Base-by-base conservation (phyloP, 192 early-diverging fungal species). In the Dissophora ornata region DNA sequence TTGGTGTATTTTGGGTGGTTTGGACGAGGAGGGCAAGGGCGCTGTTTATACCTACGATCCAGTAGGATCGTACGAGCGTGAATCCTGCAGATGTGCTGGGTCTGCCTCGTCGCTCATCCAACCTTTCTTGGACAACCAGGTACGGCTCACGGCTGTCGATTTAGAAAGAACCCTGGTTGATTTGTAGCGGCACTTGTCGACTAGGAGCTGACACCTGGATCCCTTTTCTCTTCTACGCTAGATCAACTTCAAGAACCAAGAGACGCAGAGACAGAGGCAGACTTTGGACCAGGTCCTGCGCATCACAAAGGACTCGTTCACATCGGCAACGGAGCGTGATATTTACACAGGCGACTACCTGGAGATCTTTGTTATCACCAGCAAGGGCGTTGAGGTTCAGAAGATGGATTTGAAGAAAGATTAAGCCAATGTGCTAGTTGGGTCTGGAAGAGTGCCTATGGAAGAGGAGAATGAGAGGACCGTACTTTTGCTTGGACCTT, bases 331-430 rank as follows among this genome's bases (percentile, higher is more conserved):
- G 2, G 98, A 99, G 86, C 94, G 98, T 57, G 97, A 99, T 79
- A 99, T 98, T 52, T 91, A 98, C 81, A 99, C 98, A 21, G 98
- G 98, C 65, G 98, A 99, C 82, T 90, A 84, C 77, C 83, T 98
- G 12, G 94, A 99, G 63, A 91, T 98, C 66, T 97, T 92, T 82
- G 84, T 94, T 32, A 90, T 99, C 56, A 92, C 86, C 44, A 87
- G 80, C 68, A 87, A 86, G 13, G 94, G 93, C 32, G 89, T 96
- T 45, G 84, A 90, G 33, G 84, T 91, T 62, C 83, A 92, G 79
- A 84, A 79, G 63, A 84, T 87, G 67, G 86, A 84, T 53, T 87
- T 99, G 83, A 99, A 97, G 91, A 89, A 84, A 75, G 98, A 99
- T 88, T 99, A 89, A 82, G 18, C 9, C n/a, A n/a, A n/a, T n/a